Evolutionary conservation across 208 protist genomes (phyloP).

Genomic region (Trypanosoma vivax): DNA sequence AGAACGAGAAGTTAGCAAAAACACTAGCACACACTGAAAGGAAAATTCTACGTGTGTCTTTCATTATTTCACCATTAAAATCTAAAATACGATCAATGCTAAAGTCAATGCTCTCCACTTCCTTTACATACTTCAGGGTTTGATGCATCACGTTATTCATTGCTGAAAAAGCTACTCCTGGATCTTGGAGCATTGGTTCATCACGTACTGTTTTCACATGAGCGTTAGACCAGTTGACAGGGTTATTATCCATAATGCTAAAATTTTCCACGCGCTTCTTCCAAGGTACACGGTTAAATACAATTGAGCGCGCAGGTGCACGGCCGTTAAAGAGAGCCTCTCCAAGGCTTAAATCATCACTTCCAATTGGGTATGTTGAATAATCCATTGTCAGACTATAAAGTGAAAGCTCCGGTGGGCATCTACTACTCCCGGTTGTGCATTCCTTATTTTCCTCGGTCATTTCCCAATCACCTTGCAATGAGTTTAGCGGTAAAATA

Average conservation of each 20-base stretch:
- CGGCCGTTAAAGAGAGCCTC: conserved; percentile 10
- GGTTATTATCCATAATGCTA: conserved; percentile 16
- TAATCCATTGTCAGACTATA: background rate
- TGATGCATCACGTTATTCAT: conserved; percentile 67
- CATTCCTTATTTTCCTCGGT: too few relatives aligned
- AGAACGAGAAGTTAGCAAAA: conserved; percentile 78
- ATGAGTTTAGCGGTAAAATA: too few relatives aligned
- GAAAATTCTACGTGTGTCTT: conserved; percentile 68
- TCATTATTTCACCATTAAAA: conserved; percentile 68
- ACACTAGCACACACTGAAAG: conserved; percentile 77
- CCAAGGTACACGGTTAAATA: conserved; percentile 7
- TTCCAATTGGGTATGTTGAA: background rate
- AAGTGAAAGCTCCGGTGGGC: background rate
- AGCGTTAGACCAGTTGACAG: conserved; percentile 4
- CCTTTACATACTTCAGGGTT: conserved; percentile 74
- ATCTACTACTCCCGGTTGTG: too few relatives aligned
- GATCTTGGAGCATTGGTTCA: conserved; percentile 48
- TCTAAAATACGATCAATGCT: conserved; percentile 54
- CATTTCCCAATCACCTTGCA: too few relatives aligned
- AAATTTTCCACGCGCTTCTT: conserved; percentile 11
- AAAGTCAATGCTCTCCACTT: conserved; percentile 73
- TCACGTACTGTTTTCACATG: conserved; percentile 23
- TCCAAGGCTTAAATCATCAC: conserved; percentile 7
- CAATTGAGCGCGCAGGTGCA: conserved; percentile 15
- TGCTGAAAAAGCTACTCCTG: conserved; percentile 50